These are phyloP conservation scores for Talaromyces borbonicus DNA, from an alignment of 495 filamentous ascomycete species.

Conservation along the genomic window DNA sequence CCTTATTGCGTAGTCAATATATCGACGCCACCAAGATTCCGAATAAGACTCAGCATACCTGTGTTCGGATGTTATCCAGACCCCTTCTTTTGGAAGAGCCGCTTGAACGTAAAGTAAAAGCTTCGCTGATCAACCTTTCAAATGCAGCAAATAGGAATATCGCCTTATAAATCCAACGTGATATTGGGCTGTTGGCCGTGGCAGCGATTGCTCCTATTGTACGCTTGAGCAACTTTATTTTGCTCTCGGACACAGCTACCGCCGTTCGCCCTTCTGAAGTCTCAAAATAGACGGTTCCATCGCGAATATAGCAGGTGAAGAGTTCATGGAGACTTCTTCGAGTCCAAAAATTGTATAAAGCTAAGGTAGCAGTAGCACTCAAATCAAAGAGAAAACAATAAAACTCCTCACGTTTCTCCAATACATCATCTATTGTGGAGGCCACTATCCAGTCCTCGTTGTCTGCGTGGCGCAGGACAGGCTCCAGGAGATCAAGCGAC, in stretches of 20 bases:
- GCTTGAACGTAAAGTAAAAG: neutral
- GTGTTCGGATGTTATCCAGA: neutral
- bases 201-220: neutral
- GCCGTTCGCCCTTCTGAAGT: conserved; percentile 1
- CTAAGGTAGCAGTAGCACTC: neutral
- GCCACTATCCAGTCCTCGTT: neutral
- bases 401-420: conserved; percentile 3
- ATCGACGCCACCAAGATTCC: neutral
- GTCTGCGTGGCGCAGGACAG: neutral
- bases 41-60: neutral
- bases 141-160: neutral
- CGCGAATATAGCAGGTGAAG: conserved; percentile 1
- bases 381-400: neutral
- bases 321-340: conserved; percentile 2
- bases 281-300: conserved; percentile 1
- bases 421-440: neutral
- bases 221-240: conserved; percentile 1
- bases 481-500: neutral
- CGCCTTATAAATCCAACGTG: neutral
- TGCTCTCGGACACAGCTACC: neutral
- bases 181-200: neutral
- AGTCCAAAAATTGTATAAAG: conserved; percentile 3
- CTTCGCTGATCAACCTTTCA: neutral
- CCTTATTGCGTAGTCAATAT: neutral
- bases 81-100: conserved; percentile 1